Conservation (phyloP, 805 yeast genomes). For the Spathaspora arborariae region DNA sequence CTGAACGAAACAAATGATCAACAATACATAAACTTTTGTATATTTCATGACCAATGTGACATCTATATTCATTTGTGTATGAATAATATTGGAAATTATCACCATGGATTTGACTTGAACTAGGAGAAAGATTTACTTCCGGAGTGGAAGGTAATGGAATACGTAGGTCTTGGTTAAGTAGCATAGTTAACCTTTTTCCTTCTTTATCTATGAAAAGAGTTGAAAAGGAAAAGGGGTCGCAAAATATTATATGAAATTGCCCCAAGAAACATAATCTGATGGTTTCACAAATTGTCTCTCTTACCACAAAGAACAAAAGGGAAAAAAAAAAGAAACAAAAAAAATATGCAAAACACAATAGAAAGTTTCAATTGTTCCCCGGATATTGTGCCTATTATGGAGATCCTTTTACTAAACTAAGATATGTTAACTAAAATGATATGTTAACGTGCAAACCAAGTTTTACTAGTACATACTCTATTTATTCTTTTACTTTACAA, state of each 20-base stretch:
- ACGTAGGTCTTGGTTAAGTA: neutral
- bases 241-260: neutral
- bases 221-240: neutral
- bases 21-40: constrained; percentile 2
- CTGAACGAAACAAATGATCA: neutral
- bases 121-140: neutral
- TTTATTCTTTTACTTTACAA: too few species aligned
- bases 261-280: neutral
- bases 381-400: neutral
- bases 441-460: too few species aligned
- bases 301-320: neutral
- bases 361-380: neutral
- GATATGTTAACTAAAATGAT: too few species aligned
- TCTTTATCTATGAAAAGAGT: neutral
- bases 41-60: constrained; percentile 2
- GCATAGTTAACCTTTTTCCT: neutral
- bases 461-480: too few species aligned
- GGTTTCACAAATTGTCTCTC: neutral
- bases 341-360: neutral
- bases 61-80: neutral
- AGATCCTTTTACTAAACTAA: too few species aligned
- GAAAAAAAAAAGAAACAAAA: too few species aligned
- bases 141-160: neutral
- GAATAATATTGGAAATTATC: neutral
- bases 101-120: neutral